Percentiles rank a stretch among this genome's conserved stretches.
phyloP scores from a whole-genome alignment of 2,329 filamentous ascomycete species.

The Truncatella angustata region DNA sequence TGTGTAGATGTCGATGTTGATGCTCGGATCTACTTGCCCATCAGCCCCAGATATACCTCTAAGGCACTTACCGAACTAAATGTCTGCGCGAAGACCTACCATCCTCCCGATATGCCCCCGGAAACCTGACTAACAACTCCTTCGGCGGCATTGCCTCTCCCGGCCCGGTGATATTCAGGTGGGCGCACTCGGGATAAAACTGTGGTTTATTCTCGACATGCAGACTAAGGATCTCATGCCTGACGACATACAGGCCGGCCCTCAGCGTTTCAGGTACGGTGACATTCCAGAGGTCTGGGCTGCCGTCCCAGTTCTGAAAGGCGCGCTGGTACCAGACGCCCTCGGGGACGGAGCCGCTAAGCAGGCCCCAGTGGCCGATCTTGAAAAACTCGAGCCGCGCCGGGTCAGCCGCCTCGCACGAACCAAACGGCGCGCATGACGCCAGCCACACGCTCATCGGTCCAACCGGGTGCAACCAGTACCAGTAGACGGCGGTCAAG shows the following conservation, averaged over 20 bases:
- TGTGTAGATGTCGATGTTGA: slow-evolving; percentile 36
- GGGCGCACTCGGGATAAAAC: slow-evolving; percentile 40
- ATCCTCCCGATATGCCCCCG: slow-evolving; percentile 32
- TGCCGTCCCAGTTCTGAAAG: slow-evolving; percentile 38
- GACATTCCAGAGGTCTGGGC: slow-evolving; percentile 40
- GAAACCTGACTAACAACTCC: slow-evolving; percentile 32
- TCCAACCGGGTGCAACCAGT: slow-evolving; percentile 39
- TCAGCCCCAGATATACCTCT: too few species aligned
- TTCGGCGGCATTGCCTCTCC: slow-evolving; percentile 26
- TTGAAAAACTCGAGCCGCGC: slow-evolving; percentile 35
- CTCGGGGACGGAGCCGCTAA: slow-evolving; percentile 30
- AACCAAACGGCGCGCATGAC: slow-evolving; percentile 22
- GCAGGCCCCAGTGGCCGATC: slow-evolving; percentile 36
- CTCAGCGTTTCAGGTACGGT: slow-evolving; percentile 43
- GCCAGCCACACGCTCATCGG: slow-evolving; percentile 39
- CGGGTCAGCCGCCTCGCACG: slow-evolving; percentile 28
- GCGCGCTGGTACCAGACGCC: slow-evolving; percentile 37
- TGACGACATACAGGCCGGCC: slow-evolving; percentile 47
- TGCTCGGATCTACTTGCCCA: slow-evolving; percentile 29
- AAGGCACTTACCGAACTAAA: too few species aligned
- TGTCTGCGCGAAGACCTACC: too few species aligned
- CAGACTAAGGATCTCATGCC: slow-evolving; percentile 51
- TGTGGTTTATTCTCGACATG: slow-evolving; percentile 47
- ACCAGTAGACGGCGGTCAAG: slow-evolving; percentile 39
- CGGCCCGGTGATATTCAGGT: slow-evolving; percentile 31